Conservation (phyloP, 2,329 filamentous ascomycete species). For the Nemania abortiva region DNA sequence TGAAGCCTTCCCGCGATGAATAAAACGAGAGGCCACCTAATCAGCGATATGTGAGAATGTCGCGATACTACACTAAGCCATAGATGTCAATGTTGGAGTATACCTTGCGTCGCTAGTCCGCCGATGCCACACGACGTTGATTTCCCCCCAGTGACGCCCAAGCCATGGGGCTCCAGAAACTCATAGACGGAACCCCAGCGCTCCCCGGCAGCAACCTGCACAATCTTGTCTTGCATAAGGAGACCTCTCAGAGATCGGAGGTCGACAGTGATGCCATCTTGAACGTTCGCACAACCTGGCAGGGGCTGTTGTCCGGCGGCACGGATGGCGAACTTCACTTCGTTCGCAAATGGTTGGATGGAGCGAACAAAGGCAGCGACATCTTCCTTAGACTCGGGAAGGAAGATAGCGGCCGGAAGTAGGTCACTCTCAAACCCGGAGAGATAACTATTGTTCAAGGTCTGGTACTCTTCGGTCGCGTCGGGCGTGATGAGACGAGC, state of each 20-base stretch:
- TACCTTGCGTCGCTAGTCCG: conserved; percentile 29
- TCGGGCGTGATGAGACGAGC: conserved; percentile 9
- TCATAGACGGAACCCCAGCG: conserved; percentile 32
- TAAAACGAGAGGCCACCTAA: conserved; percentile 56
- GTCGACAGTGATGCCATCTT: conserved; percentile 28
- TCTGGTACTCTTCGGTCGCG: conserved; percentile 3
- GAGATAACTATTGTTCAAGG: conserved; percentile 12
- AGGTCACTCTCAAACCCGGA: conserved; percentile 12
- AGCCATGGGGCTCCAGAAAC: conserved; percentile 13
- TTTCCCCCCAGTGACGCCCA: conserved; percentile 19
- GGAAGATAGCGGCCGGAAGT: not conserved
- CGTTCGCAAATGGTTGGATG: conserved; percentile 20
- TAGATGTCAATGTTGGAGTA: not conserved
- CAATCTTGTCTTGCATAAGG: not conserved
- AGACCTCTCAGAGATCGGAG: conserved; percentile 20
- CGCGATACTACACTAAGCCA: not conserved
- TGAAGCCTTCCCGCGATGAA: conserved; percentile 55
- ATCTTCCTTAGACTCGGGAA: not conserved
- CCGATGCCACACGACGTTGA: conserved; percentile 20
- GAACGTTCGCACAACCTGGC: conserved; percentile 24
- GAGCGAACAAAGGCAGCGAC: conserved; percentile 11
- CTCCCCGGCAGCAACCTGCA: conserved; percentile 24
- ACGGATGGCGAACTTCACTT: conserved; percentile 27
- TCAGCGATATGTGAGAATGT: too few relatives aligned
- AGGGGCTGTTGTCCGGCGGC: conserved; percentile 31